phyloP scores from a whole-genome alignment of 768 basidiomycete species.

The Arthromyces matolae region DNA sequence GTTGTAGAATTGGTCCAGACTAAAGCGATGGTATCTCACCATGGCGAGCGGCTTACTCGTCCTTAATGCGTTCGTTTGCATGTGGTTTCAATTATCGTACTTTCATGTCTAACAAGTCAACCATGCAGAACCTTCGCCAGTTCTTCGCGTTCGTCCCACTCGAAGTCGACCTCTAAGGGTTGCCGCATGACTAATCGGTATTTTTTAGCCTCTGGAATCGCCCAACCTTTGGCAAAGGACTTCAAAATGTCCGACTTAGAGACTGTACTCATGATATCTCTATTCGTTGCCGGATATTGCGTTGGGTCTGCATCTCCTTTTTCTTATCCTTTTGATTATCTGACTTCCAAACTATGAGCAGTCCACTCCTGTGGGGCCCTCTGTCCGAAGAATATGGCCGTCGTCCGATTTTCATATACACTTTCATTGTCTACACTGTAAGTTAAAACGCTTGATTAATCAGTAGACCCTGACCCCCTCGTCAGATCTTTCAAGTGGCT shows the following conservation, averaged over 20 bases:
- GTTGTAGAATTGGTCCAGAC: slow-evolving; percentile 47
- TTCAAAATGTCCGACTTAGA: slow-evolving; percentile 50
- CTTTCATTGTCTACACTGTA: slow-evolving; percentile 56
- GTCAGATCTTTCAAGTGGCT: slow-evolving; percentile 58
- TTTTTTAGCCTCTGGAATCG: slow-evolving; percentile 41
- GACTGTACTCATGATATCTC: slow-evolving; percentile 51
- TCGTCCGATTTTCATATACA: slow-evolving; percentile 51
- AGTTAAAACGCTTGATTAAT: not conserved
- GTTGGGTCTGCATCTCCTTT: slow-evolving; percentile 51
- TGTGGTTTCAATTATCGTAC: not conserved
- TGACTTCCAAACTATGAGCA: slow-evolving; percentile 4
- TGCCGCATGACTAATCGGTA: not conserved
- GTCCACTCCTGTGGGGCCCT: slow-evolving; percentile 56
- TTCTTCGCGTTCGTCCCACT: slow-evolving; percentile 40
- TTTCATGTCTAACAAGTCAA: slow-evolving; percentile 1
- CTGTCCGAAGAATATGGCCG: slow-evolving; percentile 56
- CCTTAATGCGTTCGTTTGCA: slow-evolving; percentile 46
- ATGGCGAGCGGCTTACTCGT: slow-evolving; percentile 45
- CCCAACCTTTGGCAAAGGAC: slow-evolving; percentile 38
- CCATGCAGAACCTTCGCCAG: slow-evolving; percentile 55
- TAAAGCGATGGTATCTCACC: slow-evolving; percentile 44
- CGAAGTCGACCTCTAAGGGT: not conserved
- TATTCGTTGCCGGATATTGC: slow-evolving; percentile 66
- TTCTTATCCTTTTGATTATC: not conserved
- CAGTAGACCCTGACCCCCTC: not conserved